Percentiles rank a stretch among this genome's conserved stretches.
Conservation (phyloP, 805 yeast species). For the Cyberlindnera xishuangbannaensis region DNA sequence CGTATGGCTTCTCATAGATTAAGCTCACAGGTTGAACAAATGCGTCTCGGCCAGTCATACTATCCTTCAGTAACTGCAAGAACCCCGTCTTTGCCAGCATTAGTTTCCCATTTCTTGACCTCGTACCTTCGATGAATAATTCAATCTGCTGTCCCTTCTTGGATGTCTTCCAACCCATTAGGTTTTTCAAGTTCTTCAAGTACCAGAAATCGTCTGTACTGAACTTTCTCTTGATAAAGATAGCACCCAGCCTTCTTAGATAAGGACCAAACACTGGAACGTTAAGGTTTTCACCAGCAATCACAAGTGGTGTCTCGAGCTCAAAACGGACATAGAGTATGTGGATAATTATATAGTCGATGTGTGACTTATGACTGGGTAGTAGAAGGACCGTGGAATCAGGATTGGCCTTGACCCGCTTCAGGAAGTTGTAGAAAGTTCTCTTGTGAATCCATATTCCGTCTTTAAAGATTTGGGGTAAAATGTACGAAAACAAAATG, state of each 20-base stretch:
- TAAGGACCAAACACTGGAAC: conserved; percentile 20
- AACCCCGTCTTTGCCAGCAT: conserved; percentile 22
- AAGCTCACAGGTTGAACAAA: conserved; percentile 17
- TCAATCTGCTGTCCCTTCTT: conserved; percentile 12
- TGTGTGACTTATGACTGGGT: conserved; percentile 21
- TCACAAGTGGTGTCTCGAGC: conserved; percentile 20
- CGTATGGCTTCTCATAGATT: conserved; percentile 22
- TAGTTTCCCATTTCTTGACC: conserved; percentile 23
- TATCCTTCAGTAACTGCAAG: conserved; percentile 14
- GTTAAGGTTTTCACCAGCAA: conserved; percentile 22
- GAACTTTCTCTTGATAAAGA: conserved; percentile 20
- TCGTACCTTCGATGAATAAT: conserved; percentile 21
- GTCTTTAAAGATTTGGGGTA: conserved; percentile 19
- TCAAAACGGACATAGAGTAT: conserved; percentile 13
- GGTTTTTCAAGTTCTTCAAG: conserved; percentile 8
- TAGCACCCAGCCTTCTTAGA: conserved; percentile 16
- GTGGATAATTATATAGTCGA: conserved; percentile 22
- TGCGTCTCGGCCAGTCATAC: conserved; percentile 6
- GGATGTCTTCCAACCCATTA: conserved; percentile 8
- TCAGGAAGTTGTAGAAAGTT: conserved; percentile 9
- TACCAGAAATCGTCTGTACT: conserved; percentile 17
- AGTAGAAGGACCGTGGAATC: conserved; percentile 10
- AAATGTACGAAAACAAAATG: conserved; percentile 10
- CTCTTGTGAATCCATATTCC: conserved; percentile 20
- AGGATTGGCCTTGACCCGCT: conserved; percentile 2